A percentile compares a stretch with the other conserved stretches of the same genome.
Evolutionary conservation across 768 basidiomycete genomes (phyloP).

Genomic region (Boletus coccyginus): DNA sequence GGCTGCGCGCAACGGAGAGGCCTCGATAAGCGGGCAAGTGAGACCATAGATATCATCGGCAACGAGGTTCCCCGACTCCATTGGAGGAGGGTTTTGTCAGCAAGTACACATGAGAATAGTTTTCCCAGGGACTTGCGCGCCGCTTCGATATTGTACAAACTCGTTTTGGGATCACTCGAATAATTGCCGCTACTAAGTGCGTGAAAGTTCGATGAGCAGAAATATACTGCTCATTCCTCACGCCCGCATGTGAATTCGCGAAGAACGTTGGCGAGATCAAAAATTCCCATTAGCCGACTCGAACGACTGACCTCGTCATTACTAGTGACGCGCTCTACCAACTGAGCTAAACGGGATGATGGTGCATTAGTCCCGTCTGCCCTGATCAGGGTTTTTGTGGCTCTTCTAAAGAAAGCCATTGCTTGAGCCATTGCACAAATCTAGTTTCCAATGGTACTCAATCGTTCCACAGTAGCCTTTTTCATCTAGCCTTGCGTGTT

Average conservation of each 20-base stretch:
- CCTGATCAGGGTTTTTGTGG: too few relatives aligned
- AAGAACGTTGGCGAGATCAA: neutral
- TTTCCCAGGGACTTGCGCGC: too few relatives aligned
- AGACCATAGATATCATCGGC: conserved; percentile 11
- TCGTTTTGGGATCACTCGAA: conserved; percentile 9
- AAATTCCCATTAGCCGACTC: conserved; percentile 50
- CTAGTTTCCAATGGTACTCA: conserved; percentile 23
- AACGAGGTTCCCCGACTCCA: neutral
- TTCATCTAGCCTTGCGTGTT: conserved; percentile 26
- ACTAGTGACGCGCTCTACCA: conserved; percentile 70
- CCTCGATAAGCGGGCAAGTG: conserved; percentile 8
- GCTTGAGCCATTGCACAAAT: neutral
- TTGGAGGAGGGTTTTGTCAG: too few relatives aligned
- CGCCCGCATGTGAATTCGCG: neutral
- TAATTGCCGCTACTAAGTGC: neutral
- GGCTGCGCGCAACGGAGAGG: conserved; percentile 1
- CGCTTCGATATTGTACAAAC: neutral
- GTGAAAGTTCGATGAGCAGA: too few relatives aligned
- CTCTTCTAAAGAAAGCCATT: too few relatives aligned
- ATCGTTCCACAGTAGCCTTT: conserved; percentile 21
- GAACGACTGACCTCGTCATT: conserved; percentile 72
- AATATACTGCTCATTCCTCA: neutral
- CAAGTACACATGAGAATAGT: too few relatives aligned
- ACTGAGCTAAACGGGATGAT: conserved; percentile 38
- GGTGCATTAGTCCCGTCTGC: neutral